A percentile compares a stretch with the other conserved stretches of the same genome.
phyloP scores from a whole-genome alignment of 2,329 filamentous ascomycete genomes.

The Phialemonium atrogriseum region DNA sequence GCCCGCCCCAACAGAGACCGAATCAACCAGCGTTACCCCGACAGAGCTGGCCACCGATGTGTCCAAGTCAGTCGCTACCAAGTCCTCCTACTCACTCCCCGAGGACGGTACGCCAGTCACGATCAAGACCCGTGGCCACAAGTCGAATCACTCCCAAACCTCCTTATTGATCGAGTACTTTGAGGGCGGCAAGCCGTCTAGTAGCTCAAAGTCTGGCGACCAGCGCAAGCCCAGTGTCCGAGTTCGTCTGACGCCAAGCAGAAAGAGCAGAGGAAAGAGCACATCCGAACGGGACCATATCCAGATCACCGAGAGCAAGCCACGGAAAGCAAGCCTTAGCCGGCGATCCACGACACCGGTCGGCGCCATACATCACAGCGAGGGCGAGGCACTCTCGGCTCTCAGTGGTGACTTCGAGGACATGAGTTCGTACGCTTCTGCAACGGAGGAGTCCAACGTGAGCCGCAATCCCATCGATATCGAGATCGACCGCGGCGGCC shows the following conservation, averaged over 20 bases:
- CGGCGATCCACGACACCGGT: slow-evolving; percentile 24
- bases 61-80: slow-evolving; percentile 59
- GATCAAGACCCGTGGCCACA: slow-evolving; percentile 67
- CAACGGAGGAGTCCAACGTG: slow-evolving; percentile 71
- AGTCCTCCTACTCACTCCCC: slow-evolving; percentile 70
- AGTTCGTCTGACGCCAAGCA: slow-evolving; percentile 63
- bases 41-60: slow-evolving; percentile 60
- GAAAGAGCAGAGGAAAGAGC: slow-evolving; percentile 45
- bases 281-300: slow-evolving; percentile 62
- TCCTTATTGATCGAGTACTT: slow-evolving; percentile 94
- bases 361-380: slow-evolving; percentile 54
- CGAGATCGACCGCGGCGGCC: slow-evolving; percentile 61
- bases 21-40: slow-evolving; percentile 46
- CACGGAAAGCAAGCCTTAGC: slow-evolving; percentile 53
- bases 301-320: slow-evolving; percentile 73
- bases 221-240: slow-evolving; percentile 74
- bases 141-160: slow-evolving; percentile 64
- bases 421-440: slow-evolving; percentile 67
- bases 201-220: slow-evolving; percentile 41
- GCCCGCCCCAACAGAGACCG: slow-evolving; percentile 71
- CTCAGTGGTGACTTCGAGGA: slow-evolving; percentile 39
- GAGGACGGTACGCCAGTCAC: slow-evolving; percentile 88
- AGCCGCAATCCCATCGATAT: slow-evolving; percentile 76
- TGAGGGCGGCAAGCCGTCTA: slow-evolving; percentile 60
- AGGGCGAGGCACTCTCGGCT: slow-evolving; percentile 30